phyloP scores from a whole-genome alignment of 768 basidiomycete species.

The Suillus subalutaceus region DNA sequence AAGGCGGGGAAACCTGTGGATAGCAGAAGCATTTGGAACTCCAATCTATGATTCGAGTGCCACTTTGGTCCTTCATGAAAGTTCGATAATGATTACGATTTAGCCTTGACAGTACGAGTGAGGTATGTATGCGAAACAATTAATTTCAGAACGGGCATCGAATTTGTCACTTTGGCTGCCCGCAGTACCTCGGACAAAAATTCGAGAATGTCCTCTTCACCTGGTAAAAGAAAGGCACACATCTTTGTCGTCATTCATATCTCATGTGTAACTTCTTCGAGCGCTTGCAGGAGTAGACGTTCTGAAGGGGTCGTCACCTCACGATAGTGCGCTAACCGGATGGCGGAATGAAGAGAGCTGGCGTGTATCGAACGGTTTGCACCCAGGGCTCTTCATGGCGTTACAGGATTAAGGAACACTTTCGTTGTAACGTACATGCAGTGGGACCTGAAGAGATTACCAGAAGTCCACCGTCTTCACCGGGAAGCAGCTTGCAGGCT shows the following conservation, averaged over 20 bases:
- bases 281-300: neutral
- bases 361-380: neutral
- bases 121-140: neutral
- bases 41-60: slow-evolving; percentile 43
- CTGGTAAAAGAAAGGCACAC: slow-evolving; percentile 12
- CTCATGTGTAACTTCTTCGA: slow-evolving; percentile 31
- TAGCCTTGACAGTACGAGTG: neutral
- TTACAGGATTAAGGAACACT: neutral
- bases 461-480: neutral
- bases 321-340: neutral
- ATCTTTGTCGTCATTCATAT: slow-evolving; percentile 21
- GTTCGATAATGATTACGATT: neutral
- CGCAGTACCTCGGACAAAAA: neutral
- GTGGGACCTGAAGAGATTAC: too few species aligned
- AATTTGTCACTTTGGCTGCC: neutral
- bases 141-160: too few species aligned
- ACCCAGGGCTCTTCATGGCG: neutral
- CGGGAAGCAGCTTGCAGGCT: neutral
- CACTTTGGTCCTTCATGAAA: neutral
- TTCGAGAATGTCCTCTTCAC: neutral
- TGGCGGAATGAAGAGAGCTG: neutral
- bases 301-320: neutral
- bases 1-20: slow-evolving; percentile 19
- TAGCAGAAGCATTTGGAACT: slow-evolving; percentile 61
- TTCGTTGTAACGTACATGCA: neutral